Base-by-base conservation (phyloP, 1,139 yeast genomes). In the Pichia sp. region DNA sequence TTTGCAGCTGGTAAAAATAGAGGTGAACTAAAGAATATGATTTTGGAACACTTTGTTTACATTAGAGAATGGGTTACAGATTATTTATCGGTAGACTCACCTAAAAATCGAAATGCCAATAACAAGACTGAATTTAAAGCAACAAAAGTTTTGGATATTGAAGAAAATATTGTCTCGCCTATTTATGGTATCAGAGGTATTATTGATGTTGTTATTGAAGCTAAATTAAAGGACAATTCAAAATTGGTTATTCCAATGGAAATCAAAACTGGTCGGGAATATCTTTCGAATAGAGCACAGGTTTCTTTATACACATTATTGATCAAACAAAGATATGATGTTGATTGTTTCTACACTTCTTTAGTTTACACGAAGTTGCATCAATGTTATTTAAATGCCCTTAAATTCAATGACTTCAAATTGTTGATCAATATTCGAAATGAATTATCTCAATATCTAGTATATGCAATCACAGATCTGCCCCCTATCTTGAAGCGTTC, bases 91-190 rank as follows among this genome's bases (percentile, higher is more conserved):
- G 34, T 14, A 20, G 9, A 48, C 54, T 11, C 52, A 60, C 21
- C 12, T 15, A 8, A 56, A 62, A n/a, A n/a, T n/a, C n/a, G n/a
- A n/a, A n/a, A n/a, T n/a, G n/a, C n/a, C 15, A 47, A 40, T 14
- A 64, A 62, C 12, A 54, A 54, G 9, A 66, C 77, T 1, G 64
- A 66, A 33, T 73, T 81, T 57, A 70, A 85, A 0, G 81, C 85
- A 1, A 73, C 77, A 14, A 81, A 84, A 46, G 78, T 89, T 5
- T 68, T 89, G 35, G 96, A 88, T 61, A 79, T 88, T 18, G 99
- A 93, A 63, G 98, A 93, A 60, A 87, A 84, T 57, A 82, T 93
- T 19, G 83, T 95, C 88, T 88, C 97, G 0, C 96, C 97, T 0
- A 76, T 79, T 60, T 90, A 77, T 69, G 99, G 99, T 0, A 67